Base-by-base conservation (phyloP, 1,139 yeast genomes). In the Pichia norvegensis region DNA sequence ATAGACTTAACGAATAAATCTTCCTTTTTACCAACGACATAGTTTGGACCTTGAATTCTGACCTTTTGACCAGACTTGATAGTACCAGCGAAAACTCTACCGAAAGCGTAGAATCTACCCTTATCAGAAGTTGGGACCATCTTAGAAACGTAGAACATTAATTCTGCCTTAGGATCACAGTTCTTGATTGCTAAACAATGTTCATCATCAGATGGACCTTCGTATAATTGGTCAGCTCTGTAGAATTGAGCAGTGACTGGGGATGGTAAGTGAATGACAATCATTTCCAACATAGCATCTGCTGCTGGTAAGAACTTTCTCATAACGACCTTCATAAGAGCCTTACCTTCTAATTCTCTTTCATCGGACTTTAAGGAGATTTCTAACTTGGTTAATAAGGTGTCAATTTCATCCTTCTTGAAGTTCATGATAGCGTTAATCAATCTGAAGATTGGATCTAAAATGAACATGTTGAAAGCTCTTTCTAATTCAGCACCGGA, bases 41-140 rank as follows among this genome's bases (percentile, higher is more conserved):
- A 92, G 95, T 90, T 90, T 71, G 97, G 98, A 78, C 98, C 98
- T 81, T 92, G 98, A 69, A 92, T 92, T 81, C 98, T 86, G 69
- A 92, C 95, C 86, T 92, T 92, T 81, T 84, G 90, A 76, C 98
- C 98, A 66, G 97, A 86, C 73, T 76, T 85, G 67, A 92, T 97
- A 67, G 97, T 92, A 88, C 98, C 98, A 65, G 97, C 85, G 79
- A 92, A 92, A 72, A 92, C 97, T 82, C 98, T 94, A 75, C 98
- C 98, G 79, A 92, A 92, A 69, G 98, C 98, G 84, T 88, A 92
- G 95, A 92, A 92, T 81, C 98, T 90, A 83, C 98, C 98, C 82
- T 90, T 92, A 76, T 92, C 98, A 65, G 97, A 90, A 69, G 98
- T 92, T 74, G 98, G 98, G 65, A 92, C 97, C 98, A 92, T 92